phyloP scores from a whole-genome alignment of 2,329 filamentous ascomycete species.

The Alternaria sp. region DNA sequence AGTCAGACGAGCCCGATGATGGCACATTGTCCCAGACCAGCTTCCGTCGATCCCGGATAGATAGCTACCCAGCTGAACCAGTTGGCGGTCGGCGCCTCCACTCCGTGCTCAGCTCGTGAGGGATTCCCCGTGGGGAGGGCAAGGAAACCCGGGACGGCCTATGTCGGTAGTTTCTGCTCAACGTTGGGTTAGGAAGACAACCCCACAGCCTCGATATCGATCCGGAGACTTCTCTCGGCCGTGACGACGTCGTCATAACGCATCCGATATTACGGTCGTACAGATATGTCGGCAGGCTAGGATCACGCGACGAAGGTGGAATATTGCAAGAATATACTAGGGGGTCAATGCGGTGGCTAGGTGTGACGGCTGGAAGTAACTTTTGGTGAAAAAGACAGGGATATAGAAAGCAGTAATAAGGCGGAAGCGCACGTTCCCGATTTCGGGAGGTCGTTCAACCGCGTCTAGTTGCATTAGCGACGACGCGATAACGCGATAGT shows the following conservation, averaged over 20 bases:
- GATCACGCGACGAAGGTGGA: conserved; percentile 11
- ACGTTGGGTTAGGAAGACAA: conserved; percentile 7
- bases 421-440: background rate
- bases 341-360: conserved; percentile 9
- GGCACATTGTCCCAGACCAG: conserved; percentile 5
- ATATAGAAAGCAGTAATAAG: conserved; percentile 12
- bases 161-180: conserved; percentile 18
- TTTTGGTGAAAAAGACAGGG: conserved; percentile 12
- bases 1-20: conserved; percentile 9
- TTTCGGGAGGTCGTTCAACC: conserved; percentile 1
- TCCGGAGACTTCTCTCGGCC: conserved; percentile 1
- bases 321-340: conserved; percentile 18
- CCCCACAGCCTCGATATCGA: conserved; percentile 7
- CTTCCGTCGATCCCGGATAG: conserved; percentile 12
- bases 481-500: conserved; percentile 8
- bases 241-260: conserved; percentile 9
- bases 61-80: conserved; percentile 5
- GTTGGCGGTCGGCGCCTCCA: background rate
- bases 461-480: conserved; percentile 21
- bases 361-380: conserved; percentile 8
- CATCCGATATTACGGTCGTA: conserved; percentile 8
- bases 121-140: conserved; percentile 12
- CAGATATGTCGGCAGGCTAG: conserved; percentile 10
- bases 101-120: conserved; percentile 14
- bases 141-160: background rate